These are phyloP conservation scores for Ophiosphaerella narmari DNA, from an alignment of 2,329 filamentous ascomycete genomes.

Conservation along the genomic window DNA sequence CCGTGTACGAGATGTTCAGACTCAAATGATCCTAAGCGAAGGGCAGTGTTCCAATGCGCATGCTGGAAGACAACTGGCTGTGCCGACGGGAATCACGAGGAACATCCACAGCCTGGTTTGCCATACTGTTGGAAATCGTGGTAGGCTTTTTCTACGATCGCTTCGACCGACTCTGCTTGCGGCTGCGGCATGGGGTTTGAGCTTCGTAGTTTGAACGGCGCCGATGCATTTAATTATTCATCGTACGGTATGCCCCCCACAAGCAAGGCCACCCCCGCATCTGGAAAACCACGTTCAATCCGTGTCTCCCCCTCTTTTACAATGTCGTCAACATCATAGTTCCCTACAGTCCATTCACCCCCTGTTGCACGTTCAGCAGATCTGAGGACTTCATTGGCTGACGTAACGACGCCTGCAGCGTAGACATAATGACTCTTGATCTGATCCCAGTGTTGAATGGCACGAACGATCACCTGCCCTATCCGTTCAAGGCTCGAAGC, in stretches of 20 bases:
- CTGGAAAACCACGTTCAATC: slow-evolving; percentile 44
- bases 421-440: slow-evolving; percentile 46
- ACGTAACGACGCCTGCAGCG: slow-evolving; percentile 37
- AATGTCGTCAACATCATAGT: slow-evolving; percentile 41
- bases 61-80: no score
- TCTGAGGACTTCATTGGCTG: slow-evolving; percentile 38
- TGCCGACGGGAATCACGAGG: slow-evolving; percentile 10
- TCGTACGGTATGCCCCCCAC: slow-evolving; percentile 47
- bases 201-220: slow-evolving; percentile 33
- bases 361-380: slow-evolving; percentile 32
- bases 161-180: slow-evolving; percentile 20
- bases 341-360: slow-evolving; percentile 37
- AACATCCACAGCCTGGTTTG: slow-evolving; percentile 43
- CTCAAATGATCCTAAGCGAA: neutral
- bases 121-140: slow-evolving; percentile 26
- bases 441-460: slow-evolving; percentile 38
- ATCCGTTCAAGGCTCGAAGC: slow-evolving; percentile 41
- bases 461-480: slow-evolving; percentile 30
- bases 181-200: slow-evolving; percentile 24
- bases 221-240: slow-evolving; percentile 24
- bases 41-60: neutral
- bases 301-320: slow-evolving; percentile 41
- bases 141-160: slow-evolving; percentile 22
- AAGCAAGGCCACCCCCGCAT: slow-evolving; percentile 47
- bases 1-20: neutral